Percentiles rank a stretch among this genome's conserved stretches.
Conservation (phyloP, 2,329 filamentous ascomycete genomes). For the Ascochyta koolunga region DNA sequence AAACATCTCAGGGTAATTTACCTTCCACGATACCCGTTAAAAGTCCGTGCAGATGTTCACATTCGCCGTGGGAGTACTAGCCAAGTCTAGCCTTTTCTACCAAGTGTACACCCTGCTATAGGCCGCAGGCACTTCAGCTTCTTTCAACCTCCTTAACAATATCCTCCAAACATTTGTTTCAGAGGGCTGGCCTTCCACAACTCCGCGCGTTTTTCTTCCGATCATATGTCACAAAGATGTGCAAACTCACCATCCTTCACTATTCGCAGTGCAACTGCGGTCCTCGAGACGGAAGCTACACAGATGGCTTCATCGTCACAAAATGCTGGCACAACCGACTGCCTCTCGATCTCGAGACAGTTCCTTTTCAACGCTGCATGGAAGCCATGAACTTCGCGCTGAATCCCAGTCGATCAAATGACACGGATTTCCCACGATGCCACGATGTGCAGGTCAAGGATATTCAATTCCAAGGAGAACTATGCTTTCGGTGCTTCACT, state of each 20-base stretch:
- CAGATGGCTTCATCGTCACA: not conserved
- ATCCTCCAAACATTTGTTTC: not conserved
- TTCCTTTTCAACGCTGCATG: not conserved
- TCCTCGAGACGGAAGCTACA: not conserved
- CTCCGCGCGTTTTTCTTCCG: no score
- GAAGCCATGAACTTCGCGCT: not conserved
- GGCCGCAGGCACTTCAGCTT: not conserved
- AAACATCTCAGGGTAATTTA: no score
- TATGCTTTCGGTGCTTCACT: not conserved
- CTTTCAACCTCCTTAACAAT: not conserved
- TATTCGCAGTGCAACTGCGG: not conserved
- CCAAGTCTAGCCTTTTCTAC: not conserved
- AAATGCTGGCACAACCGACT: slow-evolving; percentile 1
- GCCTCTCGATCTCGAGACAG: not conserved
- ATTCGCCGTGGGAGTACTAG: not conserved
- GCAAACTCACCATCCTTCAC: not conserved
- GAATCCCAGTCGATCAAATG: not conserved
- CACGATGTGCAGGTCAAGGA: not conserved
- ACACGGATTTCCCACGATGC: not conserved
- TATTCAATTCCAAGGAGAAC: not conserved
- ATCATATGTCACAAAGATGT: not conserved
- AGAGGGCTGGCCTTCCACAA: no score
- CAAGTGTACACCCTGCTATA: not conserved
- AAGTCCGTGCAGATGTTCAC: no score
- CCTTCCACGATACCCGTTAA: not conserved